Base-by-base conservation (phyloP, 257 asterid species). In the Solanum medicagineum region DNA sequence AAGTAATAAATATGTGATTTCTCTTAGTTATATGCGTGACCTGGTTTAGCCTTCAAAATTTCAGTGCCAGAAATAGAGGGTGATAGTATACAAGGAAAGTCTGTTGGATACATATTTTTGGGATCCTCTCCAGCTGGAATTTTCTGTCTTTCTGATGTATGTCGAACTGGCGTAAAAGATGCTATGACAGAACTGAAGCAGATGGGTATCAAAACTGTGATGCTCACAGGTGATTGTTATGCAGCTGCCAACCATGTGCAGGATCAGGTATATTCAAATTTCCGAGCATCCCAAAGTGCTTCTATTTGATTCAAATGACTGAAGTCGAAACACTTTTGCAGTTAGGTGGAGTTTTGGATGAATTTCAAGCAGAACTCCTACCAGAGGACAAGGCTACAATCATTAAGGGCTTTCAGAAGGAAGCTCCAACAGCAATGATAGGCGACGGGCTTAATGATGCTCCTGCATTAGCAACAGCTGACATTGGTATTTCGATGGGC, bases 391-490 rank as follows among this genome's bases (percentile, higher is more conserved):
- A 95, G 70, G 93, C 93, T 13, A 89, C 83, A 17, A 87, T 91
- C 36, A 70, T 95, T 2, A 89, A 89, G 63, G 95, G 89, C 45
- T 91, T 93, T n/a, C 98, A 93, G 81, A 87, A 87, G 69, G 91
- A 90, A 60, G 92, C 93, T 2, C 90, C 85, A 8, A 93, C 98
- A 0, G 98, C 97, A 6, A 95, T 95, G 99, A 89, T 93, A 6
- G 98, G 99, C 0, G 99, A 95, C 44, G 98, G 99, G 4, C 86
- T 95, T 9, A 95, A 95, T 29, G 98, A 95, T 80, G 98, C 99
- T 42, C 96, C 93, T 8, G 99, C 99, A 12, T 86, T 95, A 60
- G 94, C 98, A 44, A 91, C 95, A 1, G 97, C 99, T 4, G 91
- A 94, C 47, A 86, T 95, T 5, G 99, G 99, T 15, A 93, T 95